phyloP scores from a whole-genome alignment of 306 rosid species.

The Gillenia trifoliata region DNA sequence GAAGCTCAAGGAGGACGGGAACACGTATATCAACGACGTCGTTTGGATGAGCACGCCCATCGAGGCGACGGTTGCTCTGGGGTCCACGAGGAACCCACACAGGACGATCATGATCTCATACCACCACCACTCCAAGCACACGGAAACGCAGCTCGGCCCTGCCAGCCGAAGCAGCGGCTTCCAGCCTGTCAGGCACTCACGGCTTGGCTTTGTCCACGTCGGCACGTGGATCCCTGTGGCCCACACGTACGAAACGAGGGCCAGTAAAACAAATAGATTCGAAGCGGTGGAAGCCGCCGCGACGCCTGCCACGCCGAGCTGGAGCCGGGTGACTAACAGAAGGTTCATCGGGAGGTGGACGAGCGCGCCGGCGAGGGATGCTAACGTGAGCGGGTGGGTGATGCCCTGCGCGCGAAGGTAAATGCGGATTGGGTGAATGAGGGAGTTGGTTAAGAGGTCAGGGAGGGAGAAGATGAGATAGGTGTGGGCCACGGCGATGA shows the following conservation, averaged over 20 bases:
- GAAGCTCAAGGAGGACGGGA: conserved; percentile 71
- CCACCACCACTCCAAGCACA: conserved; percentile 99
- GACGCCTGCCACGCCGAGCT: conserved; percentile 54
- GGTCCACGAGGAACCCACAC: conserved; percentile 68
- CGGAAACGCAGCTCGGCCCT: conserved; percentile 84
- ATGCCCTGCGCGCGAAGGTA: conserved; percentile 88
- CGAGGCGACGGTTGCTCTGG: conserved; percentile 76
- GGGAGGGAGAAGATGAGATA: conserved; percentile 61
- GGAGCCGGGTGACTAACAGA: conserved; percentile 25
- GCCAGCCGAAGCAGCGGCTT: conserved; percentile 58
- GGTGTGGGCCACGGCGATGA: conserved; percentile 53
- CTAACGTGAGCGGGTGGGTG: conserved; percentile 65
- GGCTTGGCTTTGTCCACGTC: conserved; percentile 63
- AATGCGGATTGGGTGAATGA: conserved; percentile 78
- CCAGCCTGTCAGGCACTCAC: conserved; percentile 66
- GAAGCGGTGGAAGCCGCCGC: conserved; percentile 77
- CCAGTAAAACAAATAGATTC: conserved; percentile 34
- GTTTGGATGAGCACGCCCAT: conserved; percentile 92
- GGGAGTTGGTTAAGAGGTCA: conserved; percentile 71
- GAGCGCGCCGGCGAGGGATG: conserved; percentile 57
- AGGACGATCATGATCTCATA: conserved; percentile 90
- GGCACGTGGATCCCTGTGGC: conserved; percentile 32
- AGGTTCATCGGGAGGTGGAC: conserved; percentile 57
- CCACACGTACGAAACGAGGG: conserved; percentile 39
- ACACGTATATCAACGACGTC: conserved; percentile 77